Conservation (phyloP, 257 asterid species). For the Galeopsis tetrahit region DNA sequence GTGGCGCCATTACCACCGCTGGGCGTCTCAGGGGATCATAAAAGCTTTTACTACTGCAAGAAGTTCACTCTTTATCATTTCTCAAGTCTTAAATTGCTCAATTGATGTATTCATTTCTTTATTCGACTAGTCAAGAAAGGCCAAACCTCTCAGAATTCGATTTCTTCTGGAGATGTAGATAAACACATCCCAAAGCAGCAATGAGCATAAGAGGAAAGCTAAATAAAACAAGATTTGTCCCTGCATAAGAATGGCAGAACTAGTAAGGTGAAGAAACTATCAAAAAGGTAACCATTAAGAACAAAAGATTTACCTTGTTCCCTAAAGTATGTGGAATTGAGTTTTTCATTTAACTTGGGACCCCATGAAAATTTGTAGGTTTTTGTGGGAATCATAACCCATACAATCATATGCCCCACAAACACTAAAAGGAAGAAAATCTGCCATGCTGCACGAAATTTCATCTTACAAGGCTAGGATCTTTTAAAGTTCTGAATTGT, state of each 20-base stretch:
- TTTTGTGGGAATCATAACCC: slow-evolving; percentile 61
- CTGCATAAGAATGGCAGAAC: slow-evolving; percentile 38
- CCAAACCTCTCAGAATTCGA: slow-evolving; percentile 43
- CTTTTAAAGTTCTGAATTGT: background rate
- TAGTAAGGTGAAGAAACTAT: background rate
- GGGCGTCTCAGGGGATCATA: slow-evolving; percentile 44
- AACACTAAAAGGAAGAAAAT: slow-evolving; percentile 46
- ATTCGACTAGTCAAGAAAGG: background rate
- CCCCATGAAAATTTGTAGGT: slow-evolving; percentile 54
- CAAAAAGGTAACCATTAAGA: background rate
- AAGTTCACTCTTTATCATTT: slow-evolving; percentile 12
- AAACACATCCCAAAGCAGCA: slow-evolving; percentile 56
- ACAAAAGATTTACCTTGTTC: slow-evolving; percentile 47
- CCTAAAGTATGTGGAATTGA: slow-evolving; percentile 56
- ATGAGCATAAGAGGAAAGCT: slow-evolving; percentile 58
- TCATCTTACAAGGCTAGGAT: slow-evolving; percentile 40
- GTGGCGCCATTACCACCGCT: slow-evolving; percentile 49
- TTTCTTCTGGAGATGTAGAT: slow-evolving; percentile 49
- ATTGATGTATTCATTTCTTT: slow-evolving; percentile 2
- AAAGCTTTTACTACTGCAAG: slow-evolving; percentile 38
- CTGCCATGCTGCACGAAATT: slow-evolving; percentile 43
- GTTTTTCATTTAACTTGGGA: slow-evolving; percentile 34
- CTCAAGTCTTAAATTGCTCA: background rate
- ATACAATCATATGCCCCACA: slow-evolving; percentile 51
- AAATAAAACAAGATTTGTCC: slow-evolving; percentile 59